These are phyloP conservation scores for Hsuehochloa calcarea DNA, from an alignment of 176 grass and related monocot species.

Conservation along the genomic window DNA sequence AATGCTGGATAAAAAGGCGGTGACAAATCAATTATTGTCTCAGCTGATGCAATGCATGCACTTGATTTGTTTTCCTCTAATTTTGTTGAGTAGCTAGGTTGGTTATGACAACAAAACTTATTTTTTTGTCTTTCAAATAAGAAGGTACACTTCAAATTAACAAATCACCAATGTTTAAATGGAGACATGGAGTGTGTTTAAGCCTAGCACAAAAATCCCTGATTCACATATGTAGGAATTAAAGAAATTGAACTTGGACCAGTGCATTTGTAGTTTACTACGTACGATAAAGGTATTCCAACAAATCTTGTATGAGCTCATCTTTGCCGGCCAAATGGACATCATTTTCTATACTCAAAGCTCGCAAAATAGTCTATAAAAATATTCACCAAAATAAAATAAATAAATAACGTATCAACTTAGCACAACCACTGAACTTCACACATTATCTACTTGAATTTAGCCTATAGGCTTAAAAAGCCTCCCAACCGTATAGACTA, in stretches of 20 bases:
- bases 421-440: not conserved
- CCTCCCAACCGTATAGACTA: no score
- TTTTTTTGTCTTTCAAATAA: not conserved
- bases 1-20: constrained; percentile 21
- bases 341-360: not conserved
- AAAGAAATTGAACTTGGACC: no score
- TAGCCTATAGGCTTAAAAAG: not conserved
- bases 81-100: not conserved
- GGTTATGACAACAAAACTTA: not conserved
- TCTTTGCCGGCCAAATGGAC: not conserved
- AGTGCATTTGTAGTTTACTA: no score
- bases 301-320: not conserved
- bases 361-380: not conserved
- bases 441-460: not conserved
- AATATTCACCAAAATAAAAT: not conserved
- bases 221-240: no score
- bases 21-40: constrained; percentile 36
- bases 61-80: not conserved
- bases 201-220: not conserved
- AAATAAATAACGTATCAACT: no score
- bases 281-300: not conserved
- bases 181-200: not conserved
- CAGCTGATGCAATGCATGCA: not conserved
- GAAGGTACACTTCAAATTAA: not conserved
- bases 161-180: not conserved